Base-by-base conservation (phyloP, 306 rosid genomes). In the Castanea crenata region DNA sequence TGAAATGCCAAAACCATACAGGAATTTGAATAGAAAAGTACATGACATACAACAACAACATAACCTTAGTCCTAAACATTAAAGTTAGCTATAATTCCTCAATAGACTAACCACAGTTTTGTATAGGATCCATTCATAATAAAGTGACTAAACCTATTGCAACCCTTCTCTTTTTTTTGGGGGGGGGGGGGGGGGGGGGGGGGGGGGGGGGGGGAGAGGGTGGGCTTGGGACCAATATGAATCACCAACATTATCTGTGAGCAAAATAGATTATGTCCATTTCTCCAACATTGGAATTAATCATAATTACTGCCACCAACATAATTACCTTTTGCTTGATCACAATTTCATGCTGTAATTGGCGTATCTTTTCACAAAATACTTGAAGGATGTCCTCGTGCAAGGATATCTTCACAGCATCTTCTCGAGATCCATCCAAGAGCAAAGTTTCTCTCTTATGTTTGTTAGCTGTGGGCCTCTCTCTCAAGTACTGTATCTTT, bases 331-430 rank as follows among this genome's bases (percentile, higher is more conserved):
- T 91, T 70, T 83, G 62, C 76, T 75, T 86, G 74, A 93, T 89
- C 68, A 70, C 78, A 82, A 80, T 90, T 85, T 82, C 88, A 83
- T 85, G 61, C 88, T 94, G 99, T 61, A 94, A 71, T 54, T 90
- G 92, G 76, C 81, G 86, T 69, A 92, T 92, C 91, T 82, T 90
- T 78, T 87, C 87, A 78, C 75, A 67, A 79, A 92, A 86, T 71
- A 85, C 89, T 80, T 85, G 87, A 82, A 91, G 90, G 67, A 88
- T 94, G 85, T 91, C 92, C 90, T 91, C 92, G 7, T 86, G 88
- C 27, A 82, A 82, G 56, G 84, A 85, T 69, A 84, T 32, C 72
- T 81, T 77, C 68, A 85, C 80, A 82, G 87, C 79, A 80, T 88
- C 79, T 44, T 49, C 76, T 18, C 57, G 72, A 74, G 88, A 87